phyloP scores from a whole-genome alignment of 2,329 filamentous ascomycete species.

The Alternaria sp. region DNA sequence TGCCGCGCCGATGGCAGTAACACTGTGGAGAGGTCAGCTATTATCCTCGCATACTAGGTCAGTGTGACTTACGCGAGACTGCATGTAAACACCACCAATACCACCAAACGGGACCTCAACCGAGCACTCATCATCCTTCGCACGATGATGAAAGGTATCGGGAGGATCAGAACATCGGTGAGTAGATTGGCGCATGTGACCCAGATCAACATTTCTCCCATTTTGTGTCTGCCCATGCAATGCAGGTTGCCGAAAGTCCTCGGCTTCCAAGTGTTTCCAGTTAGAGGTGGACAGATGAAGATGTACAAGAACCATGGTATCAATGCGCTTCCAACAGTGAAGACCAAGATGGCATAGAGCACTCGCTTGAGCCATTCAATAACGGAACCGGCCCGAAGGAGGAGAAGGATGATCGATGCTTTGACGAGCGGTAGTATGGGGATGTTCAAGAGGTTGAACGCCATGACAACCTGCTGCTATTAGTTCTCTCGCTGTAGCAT shows the following conservation, averaged over 20 bases:
- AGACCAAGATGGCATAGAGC: conserved; percentile 46
- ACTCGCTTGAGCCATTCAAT: conserved; percentile 47
- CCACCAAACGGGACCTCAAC: conserved; percentile 46
- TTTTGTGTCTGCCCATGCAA: conserved; percentile 46
- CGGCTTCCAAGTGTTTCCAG: conserved; percentile 49
- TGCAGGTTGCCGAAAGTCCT: conserved; percentile 48
- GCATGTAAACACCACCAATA: conserved; percentile 48
- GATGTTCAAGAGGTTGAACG: conserved; percentile 50
- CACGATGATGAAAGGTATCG: conserved; percentile 51
- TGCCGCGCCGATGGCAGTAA: conserved; percentile 48
- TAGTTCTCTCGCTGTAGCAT: background rate
- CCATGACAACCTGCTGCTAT: conserved; percentile 37
- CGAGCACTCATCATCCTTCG: conserved; percentile 50
- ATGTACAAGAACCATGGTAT: conserved; percentile 49
- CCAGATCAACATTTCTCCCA: conserved; percentile 49
- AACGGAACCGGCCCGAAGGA: conserved; percentile 48
- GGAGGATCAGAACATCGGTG: conserved; percentile 50
- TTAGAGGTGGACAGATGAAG: conserved; percentile 48
- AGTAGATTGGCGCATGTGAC: conserved; percentile 51
- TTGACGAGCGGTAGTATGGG: conserved; percentile 51
- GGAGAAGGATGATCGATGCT: conserved; percentile 49
- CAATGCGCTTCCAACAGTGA: conserved; percentile 44
- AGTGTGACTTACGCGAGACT: conserved; percentile 44
- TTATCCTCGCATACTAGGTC: background rate
- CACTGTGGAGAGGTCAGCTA: conserved; percentile 27